Evolutionary conservation across 2,329 filamentous ascomycete genomes (phyloP), one percentile per base, ranked within the genome.

Genomic region (Talaromyces verruculosus): DNA sequence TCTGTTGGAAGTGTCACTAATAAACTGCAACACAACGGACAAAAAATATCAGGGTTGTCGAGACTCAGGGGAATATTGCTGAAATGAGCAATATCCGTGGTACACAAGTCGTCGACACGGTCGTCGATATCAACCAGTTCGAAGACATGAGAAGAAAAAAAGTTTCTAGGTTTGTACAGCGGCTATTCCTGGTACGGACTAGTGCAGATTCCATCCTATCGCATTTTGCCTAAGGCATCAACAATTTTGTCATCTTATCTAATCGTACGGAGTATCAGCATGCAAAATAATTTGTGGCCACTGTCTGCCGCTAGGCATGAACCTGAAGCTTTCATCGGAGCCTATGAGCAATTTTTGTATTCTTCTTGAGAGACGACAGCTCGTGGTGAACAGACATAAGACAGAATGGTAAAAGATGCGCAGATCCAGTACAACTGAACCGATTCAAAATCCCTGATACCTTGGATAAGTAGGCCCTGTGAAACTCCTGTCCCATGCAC

Each of bases 81-180:
- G 17, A 5, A 55, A n/a, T 55, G 43, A 33, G 45, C 47, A 41
- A 43, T 63, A 63, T 43, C 47, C 35, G 39, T 55, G n/a, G 53
- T 35, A 33, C 22, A 63, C 37, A 41, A 55, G 35, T 53, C 22
- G 61, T 55, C 47, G 47, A 63, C 47, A 51, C 30, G 28, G 47
- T 51, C 25, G 47, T 62, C 60, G 45, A 62, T 62, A 41, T 28
- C 51, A 64, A 30, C 53, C 35, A 53, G 22, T 66, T 63, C 43
- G 61, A 61, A 45, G 61, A 59, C 57, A 63, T 28, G 49, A 59
- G 65, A 73, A 72, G 73, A 77, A 79, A 79, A 79, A 80, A 80
- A 78, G 76, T 79, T 78, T 75, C 76, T 74, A 72, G 75, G 70
- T 71, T 67, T 68, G 67, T 65, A 64, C 51, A 71, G 67, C 69